Percentiles rank a stretch among this genome's conserved stretches.
Conservation (phyloP, 2,329 filamentous ascomycete species). For the Hypoxylon sp. region DNA sequence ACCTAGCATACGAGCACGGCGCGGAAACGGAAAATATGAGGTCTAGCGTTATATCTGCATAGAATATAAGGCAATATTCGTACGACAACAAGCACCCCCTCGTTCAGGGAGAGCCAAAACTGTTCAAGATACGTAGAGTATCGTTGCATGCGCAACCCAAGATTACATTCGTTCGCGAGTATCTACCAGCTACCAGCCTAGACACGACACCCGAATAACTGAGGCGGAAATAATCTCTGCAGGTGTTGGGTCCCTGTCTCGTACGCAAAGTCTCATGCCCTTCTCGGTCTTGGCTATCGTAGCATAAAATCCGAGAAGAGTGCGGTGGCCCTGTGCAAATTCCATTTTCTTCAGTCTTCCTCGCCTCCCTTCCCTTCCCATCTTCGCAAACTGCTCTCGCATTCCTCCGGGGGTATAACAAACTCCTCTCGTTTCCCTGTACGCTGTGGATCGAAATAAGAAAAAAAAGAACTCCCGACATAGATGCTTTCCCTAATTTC, state of each 20-base stretch:
- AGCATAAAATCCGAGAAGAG: not conserved
- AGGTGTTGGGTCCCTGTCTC: not conserved
- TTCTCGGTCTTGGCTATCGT: not conserved
- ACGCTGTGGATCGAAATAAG: conserved; percentile 9
- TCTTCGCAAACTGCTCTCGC: not conserved
- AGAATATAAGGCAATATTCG: not conserved
- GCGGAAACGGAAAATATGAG: not conserved
- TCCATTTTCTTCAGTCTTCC: too few relatives aligned
- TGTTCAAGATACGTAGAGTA: too few relatives aligned
- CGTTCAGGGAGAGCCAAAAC: too few relatives aligned
- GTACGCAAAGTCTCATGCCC: not conserved
- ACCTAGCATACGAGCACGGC: not conserved
- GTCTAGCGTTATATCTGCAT: not conserved
- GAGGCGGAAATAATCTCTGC: not conserved
- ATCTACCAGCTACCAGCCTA: conserved; percentile 1
- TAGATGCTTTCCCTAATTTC: conserved; percentile 30
- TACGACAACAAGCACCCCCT: too few relatives aligned
- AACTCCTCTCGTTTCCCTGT: conserved; percentile 32
- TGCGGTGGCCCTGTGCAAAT: not conserved
- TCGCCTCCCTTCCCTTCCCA: not conserved
- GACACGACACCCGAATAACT: not conserved
- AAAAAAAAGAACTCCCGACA: conserved; percentile 24
- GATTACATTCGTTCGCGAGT: conserved; percentile 10
- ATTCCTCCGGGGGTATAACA: conserved; percentile 33
- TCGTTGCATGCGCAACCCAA: not conserved